These are phyloP conservation scores for Pythium aristosporum DNA, from an alignment of 352 stramenopile genomes.

Conservation along the genomic window DNA sequence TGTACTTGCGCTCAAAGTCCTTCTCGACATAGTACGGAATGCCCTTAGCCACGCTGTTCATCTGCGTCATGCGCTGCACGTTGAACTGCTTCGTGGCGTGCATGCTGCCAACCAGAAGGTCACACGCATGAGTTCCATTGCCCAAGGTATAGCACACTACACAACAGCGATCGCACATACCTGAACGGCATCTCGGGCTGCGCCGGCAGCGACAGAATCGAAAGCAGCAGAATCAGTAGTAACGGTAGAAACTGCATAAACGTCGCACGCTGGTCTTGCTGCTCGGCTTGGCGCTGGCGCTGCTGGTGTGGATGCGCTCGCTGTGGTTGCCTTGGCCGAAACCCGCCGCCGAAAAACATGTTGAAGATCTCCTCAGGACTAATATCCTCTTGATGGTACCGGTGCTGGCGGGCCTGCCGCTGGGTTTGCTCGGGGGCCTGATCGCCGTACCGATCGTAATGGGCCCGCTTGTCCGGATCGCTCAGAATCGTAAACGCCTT, in stretches of 20 bases:
- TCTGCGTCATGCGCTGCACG: slow-evolving; percentile 71
- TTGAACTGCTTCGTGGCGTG: slow-evolving; percentile 75
- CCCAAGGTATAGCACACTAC: too few species aligned
- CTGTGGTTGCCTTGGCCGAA: slow-evolving; percentile 49
- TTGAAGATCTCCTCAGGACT: slow-evolving; percentile 92
- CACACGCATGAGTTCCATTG: background rate
- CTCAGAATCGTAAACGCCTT: slow-evolving; percentile 94
- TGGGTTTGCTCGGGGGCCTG: slow-evolving; percentile 40
- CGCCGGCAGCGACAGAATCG: slow-evolving; percentile 72
- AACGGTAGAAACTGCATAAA: slow-evolving; percentile 85
- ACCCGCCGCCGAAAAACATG: slow-evolving; percentile 89
- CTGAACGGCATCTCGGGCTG: slow-evolving; percentile 76
- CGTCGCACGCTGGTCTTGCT: slow-evolving; percentile 41
- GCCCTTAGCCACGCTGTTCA: slow-evolving; percentile 79
- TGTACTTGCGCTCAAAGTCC: slow-evolving; percentile 88
- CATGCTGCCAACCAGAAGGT: slow-evolving; percentile 36
- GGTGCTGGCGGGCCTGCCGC: slow-evolving; percentile 34
- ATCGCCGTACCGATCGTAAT: slow-evolving; percentile 85
- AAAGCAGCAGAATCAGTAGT: slow-evolving; percentile 84
- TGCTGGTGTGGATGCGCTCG: slow-evolving; percentile 37
- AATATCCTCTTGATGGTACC: slow-evolving; percentile 82
- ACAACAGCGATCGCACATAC: slow-evolving; percentile 17
- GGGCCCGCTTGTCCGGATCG: slow-evolving; percentile 83
- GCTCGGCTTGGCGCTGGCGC: slow-evolving; percentile 45
- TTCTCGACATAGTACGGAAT: slow-evolving; percentile 88